Conservation (phyloP, 495 filamentous ascomycete species). For the Aspergillus nidulans region DNA sequence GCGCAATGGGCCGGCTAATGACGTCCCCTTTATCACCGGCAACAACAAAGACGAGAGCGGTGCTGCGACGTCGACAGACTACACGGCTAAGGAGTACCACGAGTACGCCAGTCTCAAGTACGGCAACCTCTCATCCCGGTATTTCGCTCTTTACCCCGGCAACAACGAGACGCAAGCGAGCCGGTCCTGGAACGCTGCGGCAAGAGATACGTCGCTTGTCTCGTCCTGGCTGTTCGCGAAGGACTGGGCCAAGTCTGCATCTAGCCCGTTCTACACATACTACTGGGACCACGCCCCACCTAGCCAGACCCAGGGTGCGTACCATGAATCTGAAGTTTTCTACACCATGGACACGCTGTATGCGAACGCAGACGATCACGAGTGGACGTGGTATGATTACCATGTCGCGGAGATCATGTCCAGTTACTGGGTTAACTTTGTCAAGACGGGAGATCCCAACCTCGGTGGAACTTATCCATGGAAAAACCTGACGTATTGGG, state of each 20-base stretch:
- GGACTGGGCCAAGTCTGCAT: conserved; percentile 25
- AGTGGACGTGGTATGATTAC: conserved; percentile 23
- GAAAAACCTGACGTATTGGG: conserved; percentile 1
- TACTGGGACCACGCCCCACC: conserved; percentile 31
- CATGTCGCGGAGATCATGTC: conserved; percentile 24
- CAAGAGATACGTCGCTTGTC: conserved; percentile 21
- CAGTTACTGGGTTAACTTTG: conserved; percentile 30
- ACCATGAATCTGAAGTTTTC: conserved; percentile 30
- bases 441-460: conserved; percentile 28
- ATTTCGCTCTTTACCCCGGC: conserved; percentile 24
- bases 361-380: conserved; percentile 18
- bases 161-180: conserved; percentile 18
- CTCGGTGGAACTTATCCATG: conserved; percentile 18
- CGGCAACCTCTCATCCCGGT: conserved; percentile 20
- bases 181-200: conserved; percentile 26
- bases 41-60: conserved; percentile 31
- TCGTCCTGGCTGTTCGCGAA: conserved; percentile 25
- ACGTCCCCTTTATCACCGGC: conserved; percentile 37
- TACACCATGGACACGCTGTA: conserved; percentile 27
- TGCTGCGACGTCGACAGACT: conserved; percentile 19
- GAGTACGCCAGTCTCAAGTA: conserved; percentile 22
- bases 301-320: conserved; percentile 23
- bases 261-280: conserved; percentile 27
- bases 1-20: conserved; percentile 23
- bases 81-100: conserved; percentile 23